Conservation (phyloP, 257 asterid genomes). For the Schizonepeta tenuifolia region DNA sequence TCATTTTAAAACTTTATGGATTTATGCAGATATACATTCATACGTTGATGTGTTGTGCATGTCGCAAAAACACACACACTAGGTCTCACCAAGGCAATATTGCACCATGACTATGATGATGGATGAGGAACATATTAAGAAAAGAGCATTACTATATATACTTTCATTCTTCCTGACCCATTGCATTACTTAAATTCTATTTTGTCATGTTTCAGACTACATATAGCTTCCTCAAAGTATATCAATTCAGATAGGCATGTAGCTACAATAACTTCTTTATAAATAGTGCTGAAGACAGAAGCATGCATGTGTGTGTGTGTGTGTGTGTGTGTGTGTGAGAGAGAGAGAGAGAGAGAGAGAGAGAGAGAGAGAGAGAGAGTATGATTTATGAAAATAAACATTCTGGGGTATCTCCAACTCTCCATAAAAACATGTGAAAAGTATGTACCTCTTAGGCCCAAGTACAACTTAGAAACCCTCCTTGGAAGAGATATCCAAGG, state of each 20-base stretch:
- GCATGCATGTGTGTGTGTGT: not conserved
- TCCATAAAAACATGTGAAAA: slow-evolving; percentile 10
- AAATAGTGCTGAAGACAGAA: not conserved
- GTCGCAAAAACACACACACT: too few species aligned
- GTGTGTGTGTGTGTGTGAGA: too few species aligned
- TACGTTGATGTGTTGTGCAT: too few species aligned
- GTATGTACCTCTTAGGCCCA: slow-evolving; percentile 84
- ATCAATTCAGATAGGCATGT: not conserved
- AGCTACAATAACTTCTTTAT: not conserved
- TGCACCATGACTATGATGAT: not conserved
- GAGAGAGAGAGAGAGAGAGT: too few species aligned
- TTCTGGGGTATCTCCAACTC: slow-evolving; percentile 8
- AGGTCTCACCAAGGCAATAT: not conserved
- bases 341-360: too few species aligned
- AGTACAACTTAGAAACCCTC: slow-evolving; percentile 80
- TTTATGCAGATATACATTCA: too few species aligned
- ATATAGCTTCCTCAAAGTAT: not conserved
- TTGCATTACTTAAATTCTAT: not conserved
- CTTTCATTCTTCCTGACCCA: not conserved
- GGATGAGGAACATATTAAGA: not conserved
- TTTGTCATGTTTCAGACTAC: not conserved
- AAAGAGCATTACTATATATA: not conserved
- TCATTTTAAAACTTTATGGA: too few species aligned
- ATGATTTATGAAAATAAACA: slow-evolving; percentile 2
- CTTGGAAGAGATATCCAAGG: slow-evolving; percentile 92